Percentiles rank a stretch among this genome's conserved stretches.
Conservation (phyloP, 805 yeast species). For the Nakazawaea ambrosiae region DNA sequence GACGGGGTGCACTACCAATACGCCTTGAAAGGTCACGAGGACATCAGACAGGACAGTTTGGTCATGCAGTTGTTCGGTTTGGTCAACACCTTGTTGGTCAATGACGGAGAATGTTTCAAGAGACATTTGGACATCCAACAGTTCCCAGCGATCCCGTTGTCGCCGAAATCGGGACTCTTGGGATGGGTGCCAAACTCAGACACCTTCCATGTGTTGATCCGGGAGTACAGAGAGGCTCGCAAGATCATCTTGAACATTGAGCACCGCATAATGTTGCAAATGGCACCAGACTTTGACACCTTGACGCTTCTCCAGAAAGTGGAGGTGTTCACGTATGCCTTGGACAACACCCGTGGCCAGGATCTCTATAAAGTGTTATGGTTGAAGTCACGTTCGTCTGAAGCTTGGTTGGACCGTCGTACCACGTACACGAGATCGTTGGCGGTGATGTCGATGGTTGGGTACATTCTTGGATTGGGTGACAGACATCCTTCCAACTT, state of each 20-base stretch:
- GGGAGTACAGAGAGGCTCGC: conserved; percentile 88
- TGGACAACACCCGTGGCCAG: conserved; percentile 93
- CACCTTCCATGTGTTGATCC: conserved; percentile 87
- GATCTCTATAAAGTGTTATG: conserved; percentile 92
- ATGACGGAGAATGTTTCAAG: conserved; percentile 93
- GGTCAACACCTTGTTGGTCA: conserved; percentile 81
- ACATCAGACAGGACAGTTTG: conserved; percentile 92
- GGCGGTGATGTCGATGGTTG: conserved; percentile 99
- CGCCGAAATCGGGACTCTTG: conserved; percentile 92
- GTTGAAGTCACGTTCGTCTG: conserved; percentile 93
- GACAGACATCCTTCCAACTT: conserved; percentile 97
- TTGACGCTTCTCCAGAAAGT: conserved; percentile 86
- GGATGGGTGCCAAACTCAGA: conserved; percentile 99
- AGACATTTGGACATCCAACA: conserved; percentile 90
- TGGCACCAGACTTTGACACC: conserved; percentile 96
- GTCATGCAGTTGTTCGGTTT: conserved; percentile 97
- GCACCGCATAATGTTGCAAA: conserved; percentile 91
- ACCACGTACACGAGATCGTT: conserved; percentile 92
- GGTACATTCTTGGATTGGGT: conserved; percentile 93
- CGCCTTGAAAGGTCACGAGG: conserved; percentile 91
- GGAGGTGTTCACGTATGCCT: conserved; percentile 92
- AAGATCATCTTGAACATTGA: conserved; percentile 87
- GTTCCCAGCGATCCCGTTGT: conserved; percentile 89
- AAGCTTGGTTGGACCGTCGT: conserved; percentile 96
- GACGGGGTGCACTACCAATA: conserved; percentile 89